Conservation (phyloP, 495 filamentous ascomycete species). For the Lepraria neglecta region DNA sequence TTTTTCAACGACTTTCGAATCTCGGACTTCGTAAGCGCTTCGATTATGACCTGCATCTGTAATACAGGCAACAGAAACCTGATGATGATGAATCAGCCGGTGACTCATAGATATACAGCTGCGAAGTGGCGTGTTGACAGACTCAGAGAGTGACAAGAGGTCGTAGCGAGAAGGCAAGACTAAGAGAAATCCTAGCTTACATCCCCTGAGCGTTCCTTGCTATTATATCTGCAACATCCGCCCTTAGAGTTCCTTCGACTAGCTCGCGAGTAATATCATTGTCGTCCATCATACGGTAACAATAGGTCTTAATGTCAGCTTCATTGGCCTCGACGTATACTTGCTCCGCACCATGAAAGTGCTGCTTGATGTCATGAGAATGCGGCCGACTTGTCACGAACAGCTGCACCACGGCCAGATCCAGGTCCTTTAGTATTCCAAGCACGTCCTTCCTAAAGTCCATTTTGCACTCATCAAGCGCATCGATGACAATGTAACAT, state of each 20-base stretch:
- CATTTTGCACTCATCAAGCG: slow-evolving; percentile 32
- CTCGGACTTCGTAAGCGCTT: slow-evolving; percentile 29
- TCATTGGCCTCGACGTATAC: slow-evolving; percentile 29
- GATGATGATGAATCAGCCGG: not conserved
- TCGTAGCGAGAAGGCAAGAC: not conserved
- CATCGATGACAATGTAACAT: slow-evolving; percentile 17
- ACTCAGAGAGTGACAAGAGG: not conserved
- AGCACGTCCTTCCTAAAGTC: slow-evolving; percentile 18
- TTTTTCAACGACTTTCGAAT: slow-evolving; percentile 33
- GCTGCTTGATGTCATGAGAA: slow-evolving; percentile 23
- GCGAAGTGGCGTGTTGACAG: not conserved
- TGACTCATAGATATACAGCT: slow-evolving; percentile 5
- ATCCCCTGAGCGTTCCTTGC: slow-evolving; percentile 23
- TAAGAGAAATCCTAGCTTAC: slow-evolving; percentile 17
- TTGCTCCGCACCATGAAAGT: slow-evolving; percentile 18
- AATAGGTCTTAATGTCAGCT: slow-evolving; percentile 30
- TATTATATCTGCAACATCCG: slow-evolving; percentile 14
- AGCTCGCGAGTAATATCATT: not conserved
- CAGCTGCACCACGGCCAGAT: slow-evolving; percentile 7
- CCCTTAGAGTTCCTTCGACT: slow-evolving; percentile 8
- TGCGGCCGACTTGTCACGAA: slow-evolving; percentile 31
- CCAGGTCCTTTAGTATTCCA: slow-evolving; percentile 17
- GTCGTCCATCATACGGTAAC: slow-evolving; percentile 16
- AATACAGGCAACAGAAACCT: slow-evolving; percentile 52
- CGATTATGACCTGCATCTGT: slow-evolving; percentile 37